Percentiles rank a stretch among this genome's conserved stretches.
Conservation (phyloP, 208 protist genomes). For the Crithidia bombi region DNA sequence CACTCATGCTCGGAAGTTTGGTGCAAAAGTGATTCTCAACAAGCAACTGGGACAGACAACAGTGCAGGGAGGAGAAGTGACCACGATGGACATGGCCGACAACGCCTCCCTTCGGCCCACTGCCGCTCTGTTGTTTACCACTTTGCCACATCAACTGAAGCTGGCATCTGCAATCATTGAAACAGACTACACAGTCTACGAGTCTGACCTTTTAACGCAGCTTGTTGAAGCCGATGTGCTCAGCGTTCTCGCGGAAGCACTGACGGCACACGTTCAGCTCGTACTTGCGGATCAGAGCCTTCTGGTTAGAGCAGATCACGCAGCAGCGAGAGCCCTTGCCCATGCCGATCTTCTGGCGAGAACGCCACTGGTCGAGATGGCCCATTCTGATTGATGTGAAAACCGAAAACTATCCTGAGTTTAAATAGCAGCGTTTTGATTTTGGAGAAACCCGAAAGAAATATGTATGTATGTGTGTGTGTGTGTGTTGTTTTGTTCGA, state of each 20-base stretch:
- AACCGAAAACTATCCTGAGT: no score
- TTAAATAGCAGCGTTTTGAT: no score
- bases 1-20: slow-evolving; percentile 8
- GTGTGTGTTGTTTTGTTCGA: no score
- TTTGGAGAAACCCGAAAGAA: no score
- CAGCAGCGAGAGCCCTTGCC: slow-evolving; percentile 90
- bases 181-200: neutral
- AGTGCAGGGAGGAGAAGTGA: neutral
- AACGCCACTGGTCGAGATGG: slow-evolving; percentile 93
- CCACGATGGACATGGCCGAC: no score
- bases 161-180: neutral
- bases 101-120: no score
- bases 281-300: slow-evolving; percentile 95
- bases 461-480: no score
- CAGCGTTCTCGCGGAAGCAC: slow-evolving; percentile 94
- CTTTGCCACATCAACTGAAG: slow-evolving; percentile 7
- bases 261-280: slow-evolving; percentile 94
- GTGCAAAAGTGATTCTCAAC: neutral
- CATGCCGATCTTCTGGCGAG: slow-evolving; percentile 93
- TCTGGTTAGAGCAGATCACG: slow-evolving; percentile 93
- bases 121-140: no score
- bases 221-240: slow-evolving; percentile 92
- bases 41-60: neutral
- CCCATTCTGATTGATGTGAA: slow-evolving; percentile 63
- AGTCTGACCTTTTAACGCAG: slow-evolving; percentile 70